These are phyloP conservation scores for Mucor circinelloides DNA, from an alignment of 371 early-diverging fungal species.

Conservation along the genomic window DNA sequence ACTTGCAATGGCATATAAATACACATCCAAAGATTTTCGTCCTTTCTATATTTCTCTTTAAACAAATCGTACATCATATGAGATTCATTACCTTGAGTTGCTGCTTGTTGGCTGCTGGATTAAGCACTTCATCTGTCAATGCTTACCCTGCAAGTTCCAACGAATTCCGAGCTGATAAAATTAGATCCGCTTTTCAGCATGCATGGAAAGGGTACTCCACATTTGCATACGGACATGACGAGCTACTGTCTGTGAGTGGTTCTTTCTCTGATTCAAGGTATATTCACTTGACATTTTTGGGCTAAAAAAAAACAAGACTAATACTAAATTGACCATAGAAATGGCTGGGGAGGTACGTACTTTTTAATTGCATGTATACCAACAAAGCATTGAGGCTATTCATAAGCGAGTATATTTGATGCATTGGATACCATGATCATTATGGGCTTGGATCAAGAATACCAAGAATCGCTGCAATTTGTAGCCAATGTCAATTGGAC, in stretches of 20 bases:
- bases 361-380: not conserved
- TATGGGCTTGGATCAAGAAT: conserved; percentile 73
- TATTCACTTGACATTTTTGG: conserved; percentile 6
- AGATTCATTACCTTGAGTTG: not conserved
- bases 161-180: conserved; percentile 12
- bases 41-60: not conserved
- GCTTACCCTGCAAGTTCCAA: not conserved
- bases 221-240: conserved; percentile 54
- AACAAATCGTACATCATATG: not conserved
- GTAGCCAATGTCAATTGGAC: conserved; percentile 61
- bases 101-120: not conserved
- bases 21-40: not conserved
- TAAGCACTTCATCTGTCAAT: not conserved
- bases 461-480: conserved; percentile 49
- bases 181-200: conserved; percentile 52
- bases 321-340: conserved; percentile 15
- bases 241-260: conserved; percentile 43
- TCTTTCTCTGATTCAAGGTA: conserved; percentile 37
- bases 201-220: conserved; percentile 73
- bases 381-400: not conserved
- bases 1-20: not conserved
- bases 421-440: conserved; percentile 83
- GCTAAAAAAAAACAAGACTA: conserved; percentile 22
- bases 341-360: conserved; percentile 57
- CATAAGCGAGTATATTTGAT: conserved; percentile 73